Evolutionary conservation across 257 asterid genomes (phyloP).

Genomic region (Scutellaria galericulata): DNA sequence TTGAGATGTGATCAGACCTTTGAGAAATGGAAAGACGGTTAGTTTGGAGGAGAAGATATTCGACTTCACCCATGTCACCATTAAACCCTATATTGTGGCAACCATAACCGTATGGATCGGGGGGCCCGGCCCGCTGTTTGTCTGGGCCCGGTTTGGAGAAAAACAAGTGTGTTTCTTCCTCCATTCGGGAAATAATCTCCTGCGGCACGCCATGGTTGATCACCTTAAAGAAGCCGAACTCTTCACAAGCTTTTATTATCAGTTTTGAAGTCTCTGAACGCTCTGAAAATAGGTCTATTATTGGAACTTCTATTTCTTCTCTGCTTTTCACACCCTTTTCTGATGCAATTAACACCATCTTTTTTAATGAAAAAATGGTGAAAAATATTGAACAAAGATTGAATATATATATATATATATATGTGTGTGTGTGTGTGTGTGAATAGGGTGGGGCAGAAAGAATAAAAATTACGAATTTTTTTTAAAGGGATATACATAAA

Average conservation of each 20-base stretch:
- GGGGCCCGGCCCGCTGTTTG: slow-evolving; percentile 61
- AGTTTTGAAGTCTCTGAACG: slow-evolving; percentile 47
- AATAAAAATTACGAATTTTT: too few relatives aligned
- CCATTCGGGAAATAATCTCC: slow-evolving; percentile 53
- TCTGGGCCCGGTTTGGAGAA: slow-evolving; percentile 59
- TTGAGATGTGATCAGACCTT: slow-evolving; percentile 29
- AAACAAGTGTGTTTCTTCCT: slow-evolving; percentile 56
- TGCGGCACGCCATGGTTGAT: slow-evolving; percentile 74
- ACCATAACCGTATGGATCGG: slow-evolving; percentile 75
- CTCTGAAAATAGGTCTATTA: slow-evolving; percentile 57
- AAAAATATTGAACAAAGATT: too few relatives aligned
- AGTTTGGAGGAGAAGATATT: slow-evolving; percentile 67
- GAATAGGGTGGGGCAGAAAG: too few relatives aligned
- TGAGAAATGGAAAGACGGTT: slow-evolving; percentile 44
- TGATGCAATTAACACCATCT: too few relatives aligned
- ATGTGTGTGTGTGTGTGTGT: too few relatives aligned
- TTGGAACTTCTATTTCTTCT: slow-evolving; percentile 55
- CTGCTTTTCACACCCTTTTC: slow-evolving; percentile 35
- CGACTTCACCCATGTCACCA: slow-evolving; percentile 80
- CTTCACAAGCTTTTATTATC: slow-evolving; percentile 68
- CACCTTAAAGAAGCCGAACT: slow-evolving; percentile 77
- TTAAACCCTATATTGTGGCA: slow-evolving; percentile 68
- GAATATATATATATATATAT: too few relatives aligned
- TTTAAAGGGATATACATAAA: too few relatives aligned
- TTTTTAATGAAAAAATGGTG: too few relatives aligned